phyloP scores from a whole-genome alignment of 23 red algal species.

The Agarophyton chilense region DNA sequence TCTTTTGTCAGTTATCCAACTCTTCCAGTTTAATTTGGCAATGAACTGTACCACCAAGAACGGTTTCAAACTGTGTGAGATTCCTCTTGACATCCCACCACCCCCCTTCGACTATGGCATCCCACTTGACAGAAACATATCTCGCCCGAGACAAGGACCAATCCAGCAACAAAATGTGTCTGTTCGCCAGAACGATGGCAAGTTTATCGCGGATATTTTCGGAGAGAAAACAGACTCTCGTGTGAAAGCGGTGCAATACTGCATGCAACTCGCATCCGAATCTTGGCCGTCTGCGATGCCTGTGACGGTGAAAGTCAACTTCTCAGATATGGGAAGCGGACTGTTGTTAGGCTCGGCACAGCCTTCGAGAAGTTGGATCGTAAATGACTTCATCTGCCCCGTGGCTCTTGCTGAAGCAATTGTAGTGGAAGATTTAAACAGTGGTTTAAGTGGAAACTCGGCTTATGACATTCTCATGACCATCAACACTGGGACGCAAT shows the following conservation, averaged over 20 bases:
- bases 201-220: slow-evolving; percentile 26
- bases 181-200: background rate
- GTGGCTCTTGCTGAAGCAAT: slow-evolving; percentile 64
- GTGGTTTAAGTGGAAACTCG: background rate
- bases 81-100: slow-evolving; percentile 43
- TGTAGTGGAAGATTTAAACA: slow-evolving; percentile 37
- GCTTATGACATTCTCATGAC: slow-evolving; percentile 64
- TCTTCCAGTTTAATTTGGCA: background rate
- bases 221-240: slow-evolving; percentile 10
- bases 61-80: slow-evolving; percentile 20
- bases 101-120: slow-evolving; percentile 35
- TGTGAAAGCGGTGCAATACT: slow-evolving; percentile 33
- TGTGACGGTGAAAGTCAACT: slow-evolving; percentile 57
- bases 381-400: slow-evolving; percentile 55
- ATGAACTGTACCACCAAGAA: background rate
- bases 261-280: slow-evolving; percentile 40
- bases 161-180: background rate
- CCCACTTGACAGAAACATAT: slow-evolving; percentile 41
- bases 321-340: slow-evolving; percentile 34
- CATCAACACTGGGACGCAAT: slow-evolving; percentile 44
- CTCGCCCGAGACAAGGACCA: slow-evolving; percentile 21
- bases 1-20: background rate
- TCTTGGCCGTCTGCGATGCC: slow-evolving; percentile 44
- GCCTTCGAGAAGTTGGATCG: slow-evolving; percentile 51
- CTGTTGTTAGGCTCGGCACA: slow-evolving; percentile 41